Evolutionary conservation across 2,329 filamentous ascomycete species (phyloP), one percentile per base, ranked within the genome.

Genomic region (Ophiostoma tasmaniense): DNA sequence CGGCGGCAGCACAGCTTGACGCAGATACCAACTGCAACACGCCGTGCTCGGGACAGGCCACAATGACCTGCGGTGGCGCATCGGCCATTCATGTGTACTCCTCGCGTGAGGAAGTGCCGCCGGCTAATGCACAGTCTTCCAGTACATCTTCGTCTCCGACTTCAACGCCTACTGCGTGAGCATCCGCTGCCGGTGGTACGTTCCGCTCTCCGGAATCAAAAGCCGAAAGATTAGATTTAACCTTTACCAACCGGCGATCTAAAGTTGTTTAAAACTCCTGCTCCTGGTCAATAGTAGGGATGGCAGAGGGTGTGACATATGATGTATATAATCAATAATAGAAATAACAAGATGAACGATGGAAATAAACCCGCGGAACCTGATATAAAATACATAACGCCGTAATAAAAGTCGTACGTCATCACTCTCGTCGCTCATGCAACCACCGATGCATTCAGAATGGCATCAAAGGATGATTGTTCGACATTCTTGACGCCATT

Each of bases 381-480:
- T 3, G 35, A 45, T 62, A 37, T 45, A 50, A 39, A 45, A 61
- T 25, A 50, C 33, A 62, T 8, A 45, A 66, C 39, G 39, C 37
- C 64, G 50, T 30, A 17, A n/a, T 13, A 35, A 42, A 33, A 50
- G 64, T n/a, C 28, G 25, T 61, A 61, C 35, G 13, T 66, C 55
- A 22, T 61, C 35, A 30, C 2, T 37, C 59, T n/a, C 17, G 30
- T 22, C n/a, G 10, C 14, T 17, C 66, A 71, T 28, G 66, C 59
- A 52, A 20, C 22, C 61, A 69, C 79, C 11, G 80, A 80, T 4
- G 83, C 81, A 72, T 83, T 85, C 73, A 87, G 76, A 39, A 88
- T 81, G 73, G 88, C 85, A 76, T 96, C 92, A 73, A 95, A 88
- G 75, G 93, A 86, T 28, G 93, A 91, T 72, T 82, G 83, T 78